These are phyloP conservation scores for Castanea sativa DNA, from an alignment of 306 rosid species.

Conservation along the genomic window DNA sequence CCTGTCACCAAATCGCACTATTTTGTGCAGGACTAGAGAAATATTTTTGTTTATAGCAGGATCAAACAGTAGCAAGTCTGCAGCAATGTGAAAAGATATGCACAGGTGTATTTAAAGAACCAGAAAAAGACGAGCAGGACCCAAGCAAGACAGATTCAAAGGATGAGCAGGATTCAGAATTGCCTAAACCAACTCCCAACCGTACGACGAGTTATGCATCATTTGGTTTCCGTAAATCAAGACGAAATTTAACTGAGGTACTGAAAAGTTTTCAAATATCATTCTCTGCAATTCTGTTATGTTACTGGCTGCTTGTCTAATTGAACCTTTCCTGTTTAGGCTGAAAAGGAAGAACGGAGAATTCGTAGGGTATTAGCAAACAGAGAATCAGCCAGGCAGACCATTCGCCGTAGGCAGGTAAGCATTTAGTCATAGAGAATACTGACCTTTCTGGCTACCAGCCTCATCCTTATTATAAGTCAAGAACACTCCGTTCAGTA, in stretches of 20 bases:
- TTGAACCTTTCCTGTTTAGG: slow-evolving; percentile 40
- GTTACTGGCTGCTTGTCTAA: slow-evolving; percentile 2
- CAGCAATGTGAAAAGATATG: slow-evolving; percentile 33
- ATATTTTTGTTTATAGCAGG: slow-evolving; percentile 70
- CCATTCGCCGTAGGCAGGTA: slow-evolving; percentile 97
- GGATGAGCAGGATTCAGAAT: slow-evolving; percentile 49
- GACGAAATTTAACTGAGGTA: slow-evolving; percentile 85
- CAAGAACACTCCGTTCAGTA: too few relatives aligned
- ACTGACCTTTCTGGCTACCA: too few relatives aligned
- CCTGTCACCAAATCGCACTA: slow-evolving; percentile 39
- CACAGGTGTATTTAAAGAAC: slow-evolving; percentile 8
- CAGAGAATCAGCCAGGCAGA: slow-evolving; percentile 96
- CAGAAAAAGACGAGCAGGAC: slow-evolving; percentile 26
- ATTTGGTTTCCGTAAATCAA: slow-evolving; percentile 54
- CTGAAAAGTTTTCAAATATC: neutral
- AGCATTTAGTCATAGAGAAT: neutral
- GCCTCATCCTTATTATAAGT: too few relatives aligned
- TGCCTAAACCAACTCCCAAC: slow-evolving; percentile 26
- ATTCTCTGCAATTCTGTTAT: neutral
- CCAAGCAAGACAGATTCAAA: slow-evolving; percentile 22
- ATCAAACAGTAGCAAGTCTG: slow-evolving; percentile 37
- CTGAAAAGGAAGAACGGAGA: slow-evolving; percentile 86
- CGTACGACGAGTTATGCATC: slow-evolving; percentile 37
- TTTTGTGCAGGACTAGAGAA: slow-evolving; percentile 60
- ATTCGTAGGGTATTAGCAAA: slow-evolving; percentile 84